These are phyloP conservation scores for Podila clonocystis DNA, from an alignment of 192 early-diverging fungal species.

Conservation along the genomic window DNA sequence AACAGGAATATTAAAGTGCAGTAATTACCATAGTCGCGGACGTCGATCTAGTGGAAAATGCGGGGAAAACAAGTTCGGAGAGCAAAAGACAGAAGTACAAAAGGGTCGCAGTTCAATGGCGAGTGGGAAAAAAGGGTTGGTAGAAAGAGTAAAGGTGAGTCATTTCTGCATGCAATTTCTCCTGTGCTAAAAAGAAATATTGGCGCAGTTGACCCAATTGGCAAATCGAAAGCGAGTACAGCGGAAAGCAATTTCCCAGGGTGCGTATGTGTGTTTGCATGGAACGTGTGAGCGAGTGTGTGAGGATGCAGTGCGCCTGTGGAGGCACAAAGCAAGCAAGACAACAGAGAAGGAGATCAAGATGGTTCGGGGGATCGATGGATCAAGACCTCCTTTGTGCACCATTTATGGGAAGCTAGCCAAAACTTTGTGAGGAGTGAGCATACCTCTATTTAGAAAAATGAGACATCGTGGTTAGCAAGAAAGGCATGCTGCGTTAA, in stretches of 20 bases:
- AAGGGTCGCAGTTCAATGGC: not conserved
- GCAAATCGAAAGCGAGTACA: no score
- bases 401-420: not conserved
- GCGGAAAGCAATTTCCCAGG: no score
- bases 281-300: no score
- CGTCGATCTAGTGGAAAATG: constrained; percentile 62
- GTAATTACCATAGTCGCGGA: constrained; percentile 65
- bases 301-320: no score
- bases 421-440: no score
- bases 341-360: no score
- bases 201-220: not conserved
- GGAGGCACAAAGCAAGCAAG: no score
- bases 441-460: no score
- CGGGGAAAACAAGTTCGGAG: not conserved
- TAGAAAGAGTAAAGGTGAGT: not conserved
- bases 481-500: not conserved
- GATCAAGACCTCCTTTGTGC: not conserved
- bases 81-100: no score
- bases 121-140: not conserved
- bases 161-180: no score
- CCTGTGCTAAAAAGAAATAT: not conserved
- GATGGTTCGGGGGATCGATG: no score
- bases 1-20: not conserved
- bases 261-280: no score
- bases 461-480: not conserved